Conservation (phyloP, 2,329 filamentous ascomycete genomes). For the Botrytis sinoallii region DNA sequence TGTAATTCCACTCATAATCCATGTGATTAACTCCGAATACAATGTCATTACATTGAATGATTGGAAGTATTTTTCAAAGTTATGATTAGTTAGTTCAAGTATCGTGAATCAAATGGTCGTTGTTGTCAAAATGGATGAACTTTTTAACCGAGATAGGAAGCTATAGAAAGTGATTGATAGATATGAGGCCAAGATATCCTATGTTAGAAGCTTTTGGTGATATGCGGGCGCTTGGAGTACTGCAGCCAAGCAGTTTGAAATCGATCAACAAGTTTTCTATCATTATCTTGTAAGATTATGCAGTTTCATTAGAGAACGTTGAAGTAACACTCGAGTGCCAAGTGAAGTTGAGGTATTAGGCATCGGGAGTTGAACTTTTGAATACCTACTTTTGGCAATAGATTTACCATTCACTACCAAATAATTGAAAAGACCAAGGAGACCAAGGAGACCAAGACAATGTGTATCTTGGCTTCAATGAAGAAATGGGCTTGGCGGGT, state of each 20-base stretch:
- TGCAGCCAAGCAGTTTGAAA: background rate
- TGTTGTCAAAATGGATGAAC: background rate
- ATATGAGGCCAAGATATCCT: background rate
- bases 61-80: background rate
- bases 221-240: background rate
- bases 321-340: background rate
- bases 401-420: background rate
- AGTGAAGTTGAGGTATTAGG: background rate
- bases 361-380: background rate
- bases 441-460: slow-evolving; percentile 12
- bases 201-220: background rate
- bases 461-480: background rate
- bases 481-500: slow-evolving; percentile 1
- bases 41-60: background rate
- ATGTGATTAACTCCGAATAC: background rate
- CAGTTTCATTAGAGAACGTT: background rate
- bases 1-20: background rate
- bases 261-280: background rate
- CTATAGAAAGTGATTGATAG: background rate
- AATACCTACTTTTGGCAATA: background rate
- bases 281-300: background rate
- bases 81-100: background rate
- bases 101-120: background rate
- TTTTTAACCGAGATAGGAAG: background rate
- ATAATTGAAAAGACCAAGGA: background rate